Base-by-base conservation (phyloP, 768 basidiomycete genomes). In the Mycena metata region DNA sequence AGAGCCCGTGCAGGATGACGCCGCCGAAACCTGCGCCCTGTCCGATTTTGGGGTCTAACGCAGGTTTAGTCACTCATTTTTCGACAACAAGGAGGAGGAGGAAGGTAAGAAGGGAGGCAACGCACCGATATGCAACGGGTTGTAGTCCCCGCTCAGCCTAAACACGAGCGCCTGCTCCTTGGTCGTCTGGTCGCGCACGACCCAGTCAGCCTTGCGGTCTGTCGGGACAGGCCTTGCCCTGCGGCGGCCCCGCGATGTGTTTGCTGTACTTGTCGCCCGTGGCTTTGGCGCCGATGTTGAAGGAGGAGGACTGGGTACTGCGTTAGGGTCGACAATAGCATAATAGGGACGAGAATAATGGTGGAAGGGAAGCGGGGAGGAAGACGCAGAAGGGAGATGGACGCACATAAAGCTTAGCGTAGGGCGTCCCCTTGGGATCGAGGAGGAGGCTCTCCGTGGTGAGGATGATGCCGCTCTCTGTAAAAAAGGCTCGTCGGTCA, bases 1-100 rank as follows among this genome's bases (percentile, higher is more conserved):
- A 90, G 26, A 96, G 84, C 33, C 95, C 95, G 75, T 96, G 95
- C 3, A 96, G 85, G 73, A 96, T 95, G 42, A 91, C 89, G 54
- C 91, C 95, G 3, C 93, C 93, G 73, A 96, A 96, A 13, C 94
- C 93, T 19, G 89, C 84, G 10, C 82, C 83, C 70, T 88, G 77
- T n/a, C 94, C 95, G 43, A 93, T 88, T 16, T 74, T 77, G 1
- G 94, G 93, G 81, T 96, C 94, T 92, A 26, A 52, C 17, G 3
- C 19, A 33, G 30, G n/a, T n/a, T n/a, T n/a, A 52, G 51, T 11
- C 24, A 50, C 11, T 15, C 6, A 8, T 23, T 21, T 16, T 51
- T 17, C n/a, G 5, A 7, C 24, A 9, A 52, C 6, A 17, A 3
- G 26, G 30, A n/a, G n/a, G 30, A 33, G 30, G 30, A 30, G 6